Evolutionary conservation across 345 rosid genomes (phyloP), one percentile per base, ranked within the genome.

Genomic region (Dovyalis caffra): DNA sequence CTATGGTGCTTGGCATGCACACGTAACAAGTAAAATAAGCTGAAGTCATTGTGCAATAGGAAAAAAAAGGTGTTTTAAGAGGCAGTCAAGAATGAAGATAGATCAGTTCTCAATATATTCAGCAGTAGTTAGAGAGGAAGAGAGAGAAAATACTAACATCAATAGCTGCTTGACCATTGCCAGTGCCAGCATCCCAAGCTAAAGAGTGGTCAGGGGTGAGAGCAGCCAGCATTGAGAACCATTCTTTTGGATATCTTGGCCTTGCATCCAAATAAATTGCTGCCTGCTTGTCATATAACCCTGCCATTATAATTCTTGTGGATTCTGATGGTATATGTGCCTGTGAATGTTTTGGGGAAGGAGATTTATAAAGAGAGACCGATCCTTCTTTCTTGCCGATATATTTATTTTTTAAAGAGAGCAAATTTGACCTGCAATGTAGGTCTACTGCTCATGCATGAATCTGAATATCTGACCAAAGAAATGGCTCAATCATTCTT

Each of bases 171-270:
- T 90, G 95, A 58, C 91, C 95, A 63, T 83, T 89, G 76, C 94
- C 88, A 2, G 89, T 86, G 83, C 91, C 94, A 34, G 77, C 90
- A 69, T 91, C 94, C 90, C 89, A 87, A 49, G 97, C 94, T 28
- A 86, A 75, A 49, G 73, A 68, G 70, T 85, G 95, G 66, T 49
- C 83, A 76, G 70, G 73, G 53, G 86, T 87, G 83, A 73, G 84
- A 61, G 67, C 62, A 20, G 90, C 85, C 35, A 88, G 87, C 89
- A 77, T 85, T 0, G 87, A 82, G 78, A 80, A 90, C 90, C 91
- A 91, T 2, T 84, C 76, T 1, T 75, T 37, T 1, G 91, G 91
- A 72, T 90, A 91, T 29, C 74, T 78, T 3, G 90, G 91, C 38
- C 94, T 82, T 11, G 86, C 85, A 51, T 85, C 91, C 8, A 71